These are phyloP conservation scores for Lachnellula cervina DNA, from an alignment of 2,329 filamentous ascomycete species.

Conservation along the genomic window DNA sequence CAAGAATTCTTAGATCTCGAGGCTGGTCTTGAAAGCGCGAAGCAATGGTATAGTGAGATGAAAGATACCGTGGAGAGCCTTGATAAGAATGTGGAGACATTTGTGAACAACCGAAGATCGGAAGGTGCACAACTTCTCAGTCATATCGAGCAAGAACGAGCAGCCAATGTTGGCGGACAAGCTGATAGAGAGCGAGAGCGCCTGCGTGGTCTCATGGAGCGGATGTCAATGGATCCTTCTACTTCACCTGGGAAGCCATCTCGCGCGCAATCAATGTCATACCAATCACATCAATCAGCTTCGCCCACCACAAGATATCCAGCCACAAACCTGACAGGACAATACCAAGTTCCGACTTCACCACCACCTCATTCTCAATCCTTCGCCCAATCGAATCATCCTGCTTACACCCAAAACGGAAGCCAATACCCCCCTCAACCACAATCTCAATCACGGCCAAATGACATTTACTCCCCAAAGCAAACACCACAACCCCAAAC, in stretches of 20 bases:
- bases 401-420: constrained; percentile 38
- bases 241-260: constrained; percentile 40
- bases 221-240: constrained; percentile 78
- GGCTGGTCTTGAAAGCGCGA: constrained; percentile 79
- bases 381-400: constrained; percentile 35
- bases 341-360: constrained; percentile 56
- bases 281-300: constrained; percentile 22
- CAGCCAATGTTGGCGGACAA: constrained; percentile 28
- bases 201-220: constrained; percentile 85
- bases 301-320: constrained; percentile 44
- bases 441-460: constrained; percentile 29
- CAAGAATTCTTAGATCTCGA: constrained; percentile 89
- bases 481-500: constrained; percentile 42
- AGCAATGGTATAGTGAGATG: constrained; percentile 95
- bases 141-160: constrained; percentile 55
- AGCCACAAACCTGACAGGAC: constrained; percentile 48
- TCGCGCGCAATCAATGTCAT: constrained; percentile 26
- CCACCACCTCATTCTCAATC: constrained; percentile 40
- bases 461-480: constrained; percentile 45
- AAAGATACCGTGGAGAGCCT: constrained; percentile 87
- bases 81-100: constrained; percentile 92
- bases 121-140: constrained; percentile 87
- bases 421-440: constrained; percentile 26
- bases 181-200: constrained; percentile 81
- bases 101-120: constrained; percentile 88